Evolutionary conservation across 371 early-diverging fungal genomes (phyloP).

Genomic region (Mucor lusitanicus): DNA sequence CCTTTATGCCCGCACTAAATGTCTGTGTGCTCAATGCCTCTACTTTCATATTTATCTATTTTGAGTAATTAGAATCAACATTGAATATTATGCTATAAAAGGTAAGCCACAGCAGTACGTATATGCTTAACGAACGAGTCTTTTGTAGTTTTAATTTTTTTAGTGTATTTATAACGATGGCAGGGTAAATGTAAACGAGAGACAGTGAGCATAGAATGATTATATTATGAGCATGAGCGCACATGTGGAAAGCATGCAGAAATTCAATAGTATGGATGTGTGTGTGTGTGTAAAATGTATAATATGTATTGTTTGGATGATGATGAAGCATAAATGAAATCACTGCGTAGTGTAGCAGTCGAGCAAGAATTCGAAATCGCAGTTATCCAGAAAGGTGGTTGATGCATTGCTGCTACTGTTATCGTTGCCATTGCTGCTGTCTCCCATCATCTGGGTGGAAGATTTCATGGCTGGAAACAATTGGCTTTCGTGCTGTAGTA

Average conservation of each 20-base stretch:
- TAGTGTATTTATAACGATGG: too few relatives aligned
- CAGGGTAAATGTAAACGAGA: too few relatives aligned
- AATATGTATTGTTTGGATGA: too few relatives aligned
- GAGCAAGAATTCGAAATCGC: neutral
- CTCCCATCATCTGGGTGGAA: neutral
- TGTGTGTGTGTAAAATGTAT: too few relatives aligned
- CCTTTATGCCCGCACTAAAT: neutral
- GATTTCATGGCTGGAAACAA: conserved; percentile 1
- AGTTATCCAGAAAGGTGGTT: neutral
- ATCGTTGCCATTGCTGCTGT: neutral
- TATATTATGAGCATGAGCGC: neutral
- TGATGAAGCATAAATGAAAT: neutral
- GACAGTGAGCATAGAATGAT: neutral
- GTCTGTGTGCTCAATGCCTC: neutral
- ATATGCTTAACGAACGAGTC: neutral
- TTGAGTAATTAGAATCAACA: neutral
- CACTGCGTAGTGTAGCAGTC: neutral
- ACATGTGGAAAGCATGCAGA: neutral
- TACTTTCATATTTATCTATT: neutral
- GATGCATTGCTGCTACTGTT: neutral
- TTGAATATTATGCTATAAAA: neutral
- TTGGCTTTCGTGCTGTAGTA: neutral
- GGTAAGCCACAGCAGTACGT: neutral
- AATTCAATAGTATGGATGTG: neutral
- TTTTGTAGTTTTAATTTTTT: too few relatives aligned